These are phyloP conservation scores for Geotrichum klebahnii DNA, from an alignment of 1,139 yeast species.

Conservation along the genomic window DNA sequence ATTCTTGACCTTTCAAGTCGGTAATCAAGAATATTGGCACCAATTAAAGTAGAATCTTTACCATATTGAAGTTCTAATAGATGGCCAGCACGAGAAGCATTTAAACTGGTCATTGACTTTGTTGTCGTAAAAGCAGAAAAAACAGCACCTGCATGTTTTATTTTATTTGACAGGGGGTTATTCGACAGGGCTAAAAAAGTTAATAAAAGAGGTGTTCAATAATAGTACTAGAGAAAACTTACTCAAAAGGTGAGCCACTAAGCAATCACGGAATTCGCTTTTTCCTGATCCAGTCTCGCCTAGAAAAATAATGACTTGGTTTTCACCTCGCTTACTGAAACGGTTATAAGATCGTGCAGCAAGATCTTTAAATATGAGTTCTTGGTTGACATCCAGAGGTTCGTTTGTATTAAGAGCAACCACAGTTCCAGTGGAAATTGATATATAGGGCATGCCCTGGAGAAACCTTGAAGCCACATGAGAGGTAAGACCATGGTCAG, in stretches of 20 bases:
- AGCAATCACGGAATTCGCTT: slow-evolving; percentile 39
- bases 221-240: slow-evolving; percentile 26
- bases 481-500: slow-evolving; percentile 43
- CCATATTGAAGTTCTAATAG: slow-evolving; percentile 44
- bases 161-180: slow-evolving; percentile 39
- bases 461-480: slow-evolving; percentile 45
- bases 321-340: slow-evolving; percentile 40
- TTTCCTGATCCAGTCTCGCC: slow-evolving; percentile 45
- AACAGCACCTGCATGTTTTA: slow-evolving; percentile 39
- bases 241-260: slow-evolving; percentile 37
- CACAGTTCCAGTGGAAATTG: slow-evolving; percentile 40
- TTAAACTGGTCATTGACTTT: slow-evolving; percentile 37
- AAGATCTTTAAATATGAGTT: slow-evolving; percentile 40
- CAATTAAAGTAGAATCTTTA: slow-evolving; percentile 39
- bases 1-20: slow-evolving; percentile 43
- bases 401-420: slow-evolving; percentile 42
- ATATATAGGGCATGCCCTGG: slow-evolving; percentile 42
- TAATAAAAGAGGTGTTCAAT: not conserved
- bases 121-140: slow-evolving; percentile 43
- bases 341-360: slow-evolving; percentile 43
- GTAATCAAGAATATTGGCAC: slow-evolving; percentile 41
- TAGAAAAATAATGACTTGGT: slow-evolving; percentile 40
- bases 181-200: slow-evolving; percentile 35
- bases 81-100: slow-evolving; percentile 41
- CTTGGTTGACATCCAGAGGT: slow-evolving; percentile 41